Evolutionary conservation across 140 eudicot genomes (phyloP), one percentile per base, ranked within the genome.

Genomic region (Ambrosia hybrid): DNA sequence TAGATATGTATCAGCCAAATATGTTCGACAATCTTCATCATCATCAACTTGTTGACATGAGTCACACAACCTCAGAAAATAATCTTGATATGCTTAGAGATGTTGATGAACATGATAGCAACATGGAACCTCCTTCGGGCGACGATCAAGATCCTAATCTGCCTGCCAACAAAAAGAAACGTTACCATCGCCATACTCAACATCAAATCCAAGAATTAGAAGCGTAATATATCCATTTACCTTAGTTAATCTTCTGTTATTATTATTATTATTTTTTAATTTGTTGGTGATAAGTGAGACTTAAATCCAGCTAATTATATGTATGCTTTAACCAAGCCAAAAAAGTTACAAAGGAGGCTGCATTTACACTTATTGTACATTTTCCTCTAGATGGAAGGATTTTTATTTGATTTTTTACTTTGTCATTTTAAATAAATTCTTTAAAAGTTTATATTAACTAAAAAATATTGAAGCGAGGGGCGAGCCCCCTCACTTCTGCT

Each of bases 161-260:
- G 83, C 96, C 84, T 26, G 89, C 92, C 10, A 87, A 79, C 78
- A 89, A 90, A 72, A 94, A 86, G 94, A 94, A 94, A 76, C 89
- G 99, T 13, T 94, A 94, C 76, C 99, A 94, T 77, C 99, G 99
- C 78, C 99, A 94, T 63, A 94, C 97, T 9, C 99, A 90, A 77
- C 97, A 88, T 30, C 99, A 94, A 64, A 94, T 94, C 65, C 94
- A 84, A 21, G 99, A 94, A 82, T 85, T 94, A 92, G 99, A 93
- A 84, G 70, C 92, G 99, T 93, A 86, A 73, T 85, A 51, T 69
- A 37, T 33, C 46, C 51, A 8, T 70, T 59, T 12, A 5, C 38
- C 57, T 43, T 43, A 9, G 61, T 21, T 9, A 11, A 48, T 8
- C 12, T 10, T 78, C 64, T n/a, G 4, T 21, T 37, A 0, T 17